Evolutionary conservation across 192 early-diverging fungal species (phyloP).

Genomic region (Linnemannia schmuckeri): DNA sequence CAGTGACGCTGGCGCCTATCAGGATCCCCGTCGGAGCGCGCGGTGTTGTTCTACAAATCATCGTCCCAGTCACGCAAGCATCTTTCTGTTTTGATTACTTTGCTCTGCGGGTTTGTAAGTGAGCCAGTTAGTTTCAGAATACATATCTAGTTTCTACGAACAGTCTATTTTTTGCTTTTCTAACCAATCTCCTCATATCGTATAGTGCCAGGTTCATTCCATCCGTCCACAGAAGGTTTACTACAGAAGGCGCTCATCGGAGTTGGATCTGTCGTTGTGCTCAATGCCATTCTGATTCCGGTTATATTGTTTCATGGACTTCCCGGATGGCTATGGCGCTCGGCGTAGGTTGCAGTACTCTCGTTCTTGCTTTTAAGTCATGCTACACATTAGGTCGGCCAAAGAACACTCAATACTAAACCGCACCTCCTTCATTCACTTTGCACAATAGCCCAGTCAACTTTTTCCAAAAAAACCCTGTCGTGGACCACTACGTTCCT

Average conservation of each 20-base stretch:
- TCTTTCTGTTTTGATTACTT: slow-evolving; percentile 54
- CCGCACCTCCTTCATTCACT: neutral
- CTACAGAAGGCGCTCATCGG: slow-evolving; percentile 46
- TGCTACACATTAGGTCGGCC: neutral
- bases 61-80: slow-evolving; percentile 29
- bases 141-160: neutral
- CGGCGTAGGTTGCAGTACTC: slow-evolving; percentile 32
- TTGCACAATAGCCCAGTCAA: slow-evolving; percentile 42
- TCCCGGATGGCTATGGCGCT: slow-evolving; percentile 53
- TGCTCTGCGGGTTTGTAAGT: slow-evolving; percentile 43
- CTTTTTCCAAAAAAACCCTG: slow-evolving; percentile 55
- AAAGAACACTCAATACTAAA: neutral
- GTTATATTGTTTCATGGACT: slow-evolving; percentile 44
- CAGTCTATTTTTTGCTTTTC: neutral
- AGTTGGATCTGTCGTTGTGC: slow-evolving; percentile 19
- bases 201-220: slow-evolving; percentile 31
- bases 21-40: slow-evolving; percentile 32
- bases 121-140: neutral
- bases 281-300: slow-evolving; percentile 36
- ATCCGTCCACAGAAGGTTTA: slow-evolving; percentile 28
- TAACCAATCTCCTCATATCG: neutral
- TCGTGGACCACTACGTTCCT: slow-evolving; percentile 53
- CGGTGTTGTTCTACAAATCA: slow-evolving; percentile 37
- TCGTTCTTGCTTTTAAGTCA: neutral
- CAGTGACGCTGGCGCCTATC: slow-evolving; percentile 15